Evolutionary conservation across 305 asterid species (phyloP).

Genomic region (Stenogyne calaminthoides): DNA sequence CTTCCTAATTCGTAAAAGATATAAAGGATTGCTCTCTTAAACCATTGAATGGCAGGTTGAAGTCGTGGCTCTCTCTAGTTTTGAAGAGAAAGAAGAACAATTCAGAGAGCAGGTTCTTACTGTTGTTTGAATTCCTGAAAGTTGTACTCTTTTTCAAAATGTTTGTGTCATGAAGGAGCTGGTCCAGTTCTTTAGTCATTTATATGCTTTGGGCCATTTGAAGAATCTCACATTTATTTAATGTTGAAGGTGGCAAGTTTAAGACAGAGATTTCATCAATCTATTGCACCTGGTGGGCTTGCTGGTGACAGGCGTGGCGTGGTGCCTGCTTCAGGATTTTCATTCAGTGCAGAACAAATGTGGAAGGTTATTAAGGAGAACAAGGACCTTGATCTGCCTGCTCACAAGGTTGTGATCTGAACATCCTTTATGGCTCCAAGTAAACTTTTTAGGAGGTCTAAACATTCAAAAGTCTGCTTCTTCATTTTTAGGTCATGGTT

Average conservation of each 20-base stretch:
- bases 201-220: constrained; percentile 18
- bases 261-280: constrained; percentile 74
- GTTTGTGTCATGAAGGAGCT: constrained; percentile 21
- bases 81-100: constrained; percentile 92
- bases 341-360: constrained; percentile 82
- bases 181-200: not conserved
- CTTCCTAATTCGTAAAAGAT: constrained; percentile 8
- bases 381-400: constrained; percentile 94
- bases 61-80: constrained; percentile 88
- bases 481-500: constrained; percentile 79
- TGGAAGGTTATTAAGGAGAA: constrained; percentile 94
- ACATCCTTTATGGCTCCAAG: constrained; percentile 30
- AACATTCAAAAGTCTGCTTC: constrained; percentile 24
- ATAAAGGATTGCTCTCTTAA: constrained; percentile 17
- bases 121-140: constrained; percentile 27
- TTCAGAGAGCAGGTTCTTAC: constrained; percentile 80
- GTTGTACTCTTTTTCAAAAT: constrained; percentile 14
- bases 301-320: constrained; percentile 96
- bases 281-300: constrained; percentile 96
- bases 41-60: constrained; percentile 60
- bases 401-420: constrained; percentile 72
- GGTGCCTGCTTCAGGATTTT: constrained; percentile 94
- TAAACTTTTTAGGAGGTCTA: constrained; percentile 20
- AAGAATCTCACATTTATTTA: constrained; percentile 25
- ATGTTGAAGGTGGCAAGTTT: constrained; percentile 69